Conservation (phyloP, 768 basidiomycete genomes). For the Coprinellus micaceus region DNA sequence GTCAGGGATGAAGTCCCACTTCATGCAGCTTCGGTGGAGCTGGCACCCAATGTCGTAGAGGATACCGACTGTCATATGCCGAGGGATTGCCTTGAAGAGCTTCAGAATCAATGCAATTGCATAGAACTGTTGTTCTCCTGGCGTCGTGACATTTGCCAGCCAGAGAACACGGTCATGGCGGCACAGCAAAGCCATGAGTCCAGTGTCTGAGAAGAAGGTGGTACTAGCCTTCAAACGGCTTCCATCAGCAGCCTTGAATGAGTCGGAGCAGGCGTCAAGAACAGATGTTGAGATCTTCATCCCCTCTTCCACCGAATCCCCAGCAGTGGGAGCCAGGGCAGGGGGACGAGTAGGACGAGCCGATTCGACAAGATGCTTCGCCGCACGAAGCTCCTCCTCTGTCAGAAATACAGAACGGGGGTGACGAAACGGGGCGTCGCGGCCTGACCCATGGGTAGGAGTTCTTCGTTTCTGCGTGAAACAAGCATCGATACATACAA, state of each 20-base stretch:
- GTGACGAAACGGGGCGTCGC: neutral
- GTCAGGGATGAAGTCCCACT: constrained; percentile 18
- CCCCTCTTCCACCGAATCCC: constrained; percentile 5
- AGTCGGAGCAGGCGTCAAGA: constrained; percentile 14
- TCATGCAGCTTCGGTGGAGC: constrained; percentile 19
- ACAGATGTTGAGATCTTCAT: constrained; percentile 13
- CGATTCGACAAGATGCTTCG: neutral
- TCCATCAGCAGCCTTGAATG: constrained; percentile 22
- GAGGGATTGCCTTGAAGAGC: constrained; percentile 27
- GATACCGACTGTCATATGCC: constrained; percentile 12
- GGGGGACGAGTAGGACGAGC: neutral
- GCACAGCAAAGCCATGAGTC: constrained; percentile 32
- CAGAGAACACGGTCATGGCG: constrained; percentile 28
- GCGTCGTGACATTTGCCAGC: constrained; percentile 28
- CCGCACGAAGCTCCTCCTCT: neutral
- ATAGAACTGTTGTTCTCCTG: constrained; percentile 32
- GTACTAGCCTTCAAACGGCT: constrained; percentile 14
- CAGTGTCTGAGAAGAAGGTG: constrained; percentile 23
- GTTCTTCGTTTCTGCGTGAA: constrained; percentile 30
- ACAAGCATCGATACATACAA: constrained; percentile 31
- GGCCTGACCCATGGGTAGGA: neutral
- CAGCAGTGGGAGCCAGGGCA: neutral
- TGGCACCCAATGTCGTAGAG: constrained; percentile 34
- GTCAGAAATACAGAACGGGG: neutral
- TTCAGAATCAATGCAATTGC: constrained; percentile 25